These are phyloP conservation scores for Aegilops longissima DNA, from an alignment of 176 grass and related monocot genomes.

Conservation along the genomic window DNA sequence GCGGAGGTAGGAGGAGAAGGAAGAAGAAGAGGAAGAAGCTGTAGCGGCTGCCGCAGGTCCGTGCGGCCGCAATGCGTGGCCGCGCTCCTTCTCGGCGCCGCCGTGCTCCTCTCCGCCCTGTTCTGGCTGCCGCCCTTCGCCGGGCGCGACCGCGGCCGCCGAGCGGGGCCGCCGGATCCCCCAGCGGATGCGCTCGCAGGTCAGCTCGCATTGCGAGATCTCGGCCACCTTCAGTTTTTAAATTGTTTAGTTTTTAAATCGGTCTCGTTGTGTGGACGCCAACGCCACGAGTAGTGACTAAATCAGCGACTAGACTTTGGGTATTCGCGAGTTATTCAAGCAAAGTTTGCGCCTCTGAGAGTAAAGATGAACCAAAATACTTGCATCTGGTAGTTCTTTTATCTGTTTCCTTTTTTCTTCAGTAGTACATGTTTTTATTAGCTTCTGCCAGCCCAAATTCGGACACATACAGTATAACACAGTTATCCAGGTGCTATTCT, in stretches of 20 bases:
- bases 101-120: constrained; percentile 57
- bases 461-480: neutral
- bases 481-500: neutral
- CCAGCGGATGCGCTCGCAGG: constrained; percentile 42
- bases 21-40: neutral
- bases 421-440: neutral
- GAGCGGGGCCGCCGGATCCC: neutral
- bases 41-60: constrained; percentile 10
- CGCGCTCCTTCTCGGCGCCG: constrained; percentile 57
- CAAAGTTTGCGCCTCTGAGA: neutral
- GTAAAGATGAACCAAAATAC: neutral
- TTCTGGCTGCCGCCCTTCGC: constrained; percentile 78
- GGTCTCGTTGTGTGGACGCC: constrained; percentile 23
- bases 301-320: neutral
- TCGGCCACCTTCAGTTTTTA: neutral
- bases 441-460: neutral
- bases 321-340: neutral
- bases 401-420: neutral
- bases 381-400: neutral
- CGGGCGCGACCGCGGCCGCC: constrained; percentile 34
- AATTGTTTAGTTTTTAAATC: neutral
- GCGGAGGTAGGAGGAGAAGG: neutral
- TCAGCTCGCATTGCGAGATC: constrained; percentile 42
- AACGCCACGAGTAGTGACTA: constrained; percentile 9
- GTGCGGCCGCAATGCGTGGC: constrained; percentile 58